Evolutionary conservation across 2,329 filamentous ascomycete species (phyloP), one percentile per base, ranked within the genome.

Genomic region (Alternaria gaisen): DNA sequence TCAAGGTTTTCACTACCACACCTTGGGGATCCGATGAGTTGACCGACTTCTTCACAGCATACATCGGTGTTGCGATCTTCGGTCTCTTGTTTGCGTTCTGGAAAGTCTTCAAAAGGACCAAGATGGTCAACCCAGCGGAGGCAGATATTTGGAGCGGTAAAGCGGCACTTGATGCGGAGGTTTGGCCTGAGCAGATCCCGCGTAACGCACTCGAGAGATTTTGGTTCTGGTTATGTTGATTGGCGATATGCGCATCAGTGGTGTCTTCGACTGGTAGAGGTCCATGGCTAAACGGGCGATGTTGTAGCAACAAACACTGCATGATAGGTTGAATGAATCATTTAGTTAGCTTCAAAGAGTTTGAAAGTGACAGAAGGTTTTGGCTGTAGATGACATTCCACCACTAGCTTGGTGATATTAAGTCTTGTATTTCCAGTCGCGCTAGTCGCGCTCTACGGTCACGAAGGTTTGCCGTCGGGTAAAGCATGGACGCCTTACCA

Each of bases 81-180:
- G 67, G 80, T 14, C 74, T 77, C 7, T 78, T 85, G 9, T 92
- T 85, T 68, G 63, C 84, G 12, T 83, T 86, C 46, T 92, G 89
- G 86, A 92, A 92, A 75, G 75, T 88, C 36, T 79, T 85, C 71
- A 90, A 90, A 72, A 84, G 86, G 65, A 90, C 89, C 0, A 85
- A 84, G 56, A 66, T 78, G 32, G 78, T 83, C 61, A 78, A 78
- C 55, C 68, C 77, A 20, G 71, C 66, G 0, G 77, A 82, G 59
- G 79, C 79, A 6, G 82, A 84, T 61, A 80, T 84, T 41, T 81
- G 78, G 75, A 80, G 74, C 26, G 82, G 82, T 9, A 84, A 83
- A 74, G 80, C 79, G 28, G 79, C 79, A 28, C 66, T 84, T 40
- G 82, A 84, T 71, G 81, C 78, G 7, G 79, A 81, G 61, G 68